These are phyloP conservation scores for Rhododendron kiyosumense DNA, from an alignment of 148 eudicot species.

Conservation along the genomic window DNA sequence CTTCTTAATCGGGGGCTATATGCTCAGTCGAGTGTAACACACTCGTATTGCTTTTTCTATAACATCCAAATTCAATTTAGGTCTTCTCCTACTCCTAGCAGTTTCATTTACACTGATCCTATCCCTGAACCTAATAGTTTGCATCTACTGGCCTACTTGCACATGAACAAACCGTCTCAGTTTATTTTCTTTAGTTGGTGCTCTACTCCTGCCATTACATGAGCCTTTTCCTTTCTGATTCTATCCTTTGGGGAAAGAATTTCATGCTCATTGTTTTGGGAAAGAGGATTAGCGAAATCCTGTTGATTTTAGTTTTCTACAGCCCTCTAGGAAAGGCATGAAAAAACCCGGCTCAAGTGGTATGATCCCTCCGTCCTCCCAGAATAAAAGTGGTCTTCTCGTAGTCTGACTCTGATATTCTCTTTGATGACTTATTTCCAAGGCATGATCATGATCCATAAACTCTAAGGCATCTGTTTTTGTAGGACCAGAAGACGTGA, in stretches of 20 bases:
- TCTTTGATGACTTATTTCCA: not conserved
- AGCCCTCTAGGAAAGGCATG: no score
- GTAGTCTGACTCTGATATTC: not conserved
- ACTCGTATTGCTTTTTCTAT: not conserved
- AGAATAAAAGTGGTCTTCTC: not conserved
- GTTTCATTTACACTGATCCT: not conserved
- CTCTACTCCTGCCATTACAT: not conserved
- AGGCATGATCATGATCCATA: not conserved
- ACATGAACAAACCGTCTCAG: not conserved
- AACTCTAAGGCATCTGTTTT: not conserved
- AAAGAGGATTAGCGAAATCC: no score
- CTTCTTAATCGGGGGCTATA: not conserved
- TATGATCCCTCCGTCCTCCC: not conserved
- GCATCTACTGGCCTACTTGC: not conserved
- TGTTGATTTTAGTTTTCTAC: no score
- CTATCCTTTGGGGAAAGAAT: not conserved
- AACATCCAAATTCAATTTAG: not conserved
- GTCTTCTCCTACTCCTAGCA: not conserved
- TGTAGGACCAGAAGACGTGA: conserved; percentile 30
- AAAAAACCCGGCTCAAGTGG: no score
- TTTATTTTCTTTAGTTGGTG: not conserved
- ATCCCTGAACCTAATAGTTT: not conserved
- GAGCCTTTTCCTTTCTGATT: not conserved
- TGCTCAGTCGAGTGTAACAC: not conserved
- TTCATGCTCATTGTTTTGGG: no score